A percentile compares a stretch with the other conserved stretches of the same genome.
These are phyloP conservation scores for Buxus sempervirens DNA, from an alignment of 164 flowering plant species.

Conservation along the genomic window DNA sequence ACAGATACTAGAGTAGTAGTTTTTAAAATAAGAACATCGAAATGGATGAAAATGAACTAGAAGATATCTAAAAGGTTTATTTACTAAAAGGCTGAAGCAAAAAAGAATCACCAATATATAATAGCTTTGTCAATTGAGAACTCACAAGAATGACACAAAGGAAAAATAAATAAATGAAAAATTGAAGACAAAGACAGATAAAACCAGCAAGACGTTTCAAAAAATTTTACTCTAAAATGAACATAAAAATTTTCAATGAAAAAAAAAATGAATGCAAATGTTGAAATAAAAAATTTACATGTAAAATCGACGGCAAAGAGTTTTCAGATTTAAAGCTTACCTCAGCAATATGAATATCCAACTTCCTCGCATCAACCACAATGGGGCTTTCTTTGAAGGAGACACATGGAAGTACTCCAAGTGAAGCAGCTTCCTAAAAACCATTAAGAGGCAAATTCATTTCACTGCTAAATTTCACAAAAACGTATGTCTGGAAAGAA, in stretches of 20 bases:
- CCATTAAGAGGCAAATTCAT: conserved; percentile 1
- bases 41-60: not conserved
- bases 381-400: conserved; percentile 66
- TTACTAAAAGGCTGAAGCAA: not conserved
- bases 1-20: not conserved
- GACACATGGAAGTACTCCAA: conserved; percentile 61
- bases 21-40: not conserved
- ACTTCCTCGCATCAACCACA: conserved; percentile 52
- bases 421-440: conserved; percentile 86
- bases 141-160: too few relatives aligned
- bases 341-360: conserved; percentile 56
- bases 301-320: too few relatives aligned
- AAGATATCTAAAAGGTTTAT: not conserved
- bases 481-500: not conserved
- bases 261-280: not conserved
- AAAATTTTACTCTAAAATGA: too few relatives aligned
- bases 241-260: not conserved
- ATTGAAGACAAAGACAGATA: too few relatives aligned
- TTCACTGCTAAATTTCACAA: not conserved
- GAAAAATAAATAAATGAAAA: too few relatives aligned
- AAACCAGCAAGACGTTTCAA: too few relatives aligned
- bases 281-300: not conserved
- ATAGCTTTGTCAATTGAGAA: too few relatives aligned
- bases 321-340: conserved; percentile 28
- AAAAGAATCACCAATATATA: too few relatives aligned